These are phyloP conservation scores for Chrysophaeum taylorii DNA, from an alignment of 352 stramenopile species.

Conservation along the genomic window DNA sequence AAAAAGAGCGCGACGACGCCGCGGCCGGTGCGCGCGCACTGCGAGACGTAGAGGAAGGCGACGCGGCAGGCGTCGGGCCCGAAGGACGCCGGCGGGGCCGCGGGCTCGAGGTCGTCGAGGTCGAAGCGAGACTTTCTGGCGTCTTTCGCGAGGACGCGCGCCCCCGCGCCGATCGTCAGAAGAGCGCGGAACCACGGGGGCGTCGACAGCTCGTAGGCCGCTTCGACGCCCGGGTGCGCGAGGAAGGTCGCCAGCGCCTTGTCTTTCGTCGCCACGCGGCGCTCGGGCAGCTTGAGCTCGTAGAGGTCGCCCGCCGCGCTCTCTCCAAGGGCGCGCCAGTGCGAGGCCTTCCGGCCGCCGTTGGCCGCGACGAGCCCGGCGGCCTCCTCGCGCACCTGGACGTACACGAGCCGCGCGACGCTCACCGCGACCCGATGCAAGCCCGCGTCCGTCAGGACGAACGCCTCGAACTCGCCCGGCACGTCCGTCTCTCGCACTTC, in stretches of 20 bases:
- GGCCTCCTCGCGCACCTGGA: neutral
- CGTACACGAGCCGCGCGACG: constrained; percentile 15
- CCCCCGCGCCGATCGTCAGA: constrained; percentile 74
- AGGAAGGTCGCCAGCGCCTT: constrained; percentile 64
- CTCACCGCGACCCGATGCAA: constrained; percentile 36
- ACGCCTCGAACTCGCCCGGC: constrained; percentile 4
- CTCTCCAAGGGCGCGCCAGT: constrained; percentile 33
- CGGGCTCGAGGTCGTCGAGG: constrained; percentile 40
- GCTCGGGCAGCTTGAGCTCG: constrained; percentile 55
- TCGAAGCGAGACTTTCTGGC: constrained; percentile 36
- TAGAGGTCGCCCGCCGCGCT: constrained; percentile 47
- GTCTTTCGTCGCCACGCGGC: constrained; percentile 34
- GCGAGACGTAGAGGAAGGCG: neutral
- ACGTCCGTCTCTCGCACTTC: constrained; percentile 59
- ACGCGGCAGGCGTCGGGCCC: constrained; percentile 35
- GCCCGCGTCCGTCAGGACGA: constrained; percentile 42
- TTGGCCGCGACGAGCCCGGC: neutral
- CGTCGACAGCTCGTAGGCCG: constrained; percentile 83
- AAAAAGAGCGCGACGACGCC: neutral
- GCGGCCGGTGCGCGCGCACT: neutral
- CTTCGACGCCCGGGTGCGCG: constrained; percentile 57
- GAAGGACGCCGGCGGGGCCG: constrained; percentile 22
- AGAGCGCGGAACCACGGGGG: constrained; percentile 72
- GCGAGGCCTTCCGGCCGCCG: neutral
- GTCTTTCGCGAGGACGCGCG: constrained; percentile 32